A percentile compares a stretch with the other conserved stretches of the same genome.
phyloP scores from a whole-genome alignment of 495 filamentous ascomycete genomes.

The Penicillium angulare region DNA sequence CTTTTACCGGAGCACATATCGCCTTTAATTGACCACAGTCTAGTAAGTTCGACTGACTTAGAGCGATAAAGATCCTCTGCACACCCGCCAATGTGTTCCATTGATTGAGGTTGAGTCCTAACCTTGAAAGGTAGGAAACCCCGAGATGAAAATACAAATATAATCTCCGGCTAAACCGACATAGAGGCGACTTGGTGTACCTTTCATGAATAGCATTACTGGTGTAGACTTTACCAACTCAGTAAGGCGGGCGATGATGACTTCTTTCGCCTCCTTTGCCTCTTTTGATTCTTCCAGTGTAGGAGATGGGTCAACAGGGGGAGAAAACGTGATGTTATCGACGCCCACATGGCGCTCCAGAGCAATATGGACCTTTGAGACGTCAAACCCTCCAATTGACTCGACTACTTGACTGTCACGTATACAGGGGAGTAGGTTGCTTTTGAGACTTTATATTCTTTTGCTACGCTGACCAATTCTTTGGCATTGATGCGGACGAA shows the following conservation, averaged over 20 bases:
- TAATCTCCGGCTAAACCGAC: constrained; percentile 92
- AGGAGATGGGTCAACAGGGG: background rate
- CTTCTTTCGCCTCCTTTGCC: no score
- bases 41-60: no score
- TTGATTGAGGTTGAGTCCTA: no score
- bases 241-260: background rate
- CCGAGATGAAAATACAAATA: no score
- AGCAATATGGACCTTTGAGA: background rate
- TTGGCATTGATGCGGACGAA: background rate
- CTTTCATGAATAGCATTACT: constrained; percentile 85
- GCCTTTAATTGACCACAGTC: no score
- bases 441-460: background rate
- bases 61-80: no score
- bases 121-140: no score
- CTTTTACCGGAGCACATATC: no score
- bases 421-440: background rate
- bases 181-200: constrained; percentile 83
- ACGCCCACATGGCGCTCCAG: background rate
- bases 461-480: background rate
- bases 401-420: background rate
- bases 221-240: constrained; percentile 87
- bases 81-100: no score
- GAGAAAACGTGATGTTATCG: background rate
- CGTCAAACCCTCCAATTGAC: background rate
- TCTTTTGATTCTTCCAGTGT: background rate